phyloP scores from a whole-genome alignment of 306 rosid species.

The Quercus glauca region DNA sequence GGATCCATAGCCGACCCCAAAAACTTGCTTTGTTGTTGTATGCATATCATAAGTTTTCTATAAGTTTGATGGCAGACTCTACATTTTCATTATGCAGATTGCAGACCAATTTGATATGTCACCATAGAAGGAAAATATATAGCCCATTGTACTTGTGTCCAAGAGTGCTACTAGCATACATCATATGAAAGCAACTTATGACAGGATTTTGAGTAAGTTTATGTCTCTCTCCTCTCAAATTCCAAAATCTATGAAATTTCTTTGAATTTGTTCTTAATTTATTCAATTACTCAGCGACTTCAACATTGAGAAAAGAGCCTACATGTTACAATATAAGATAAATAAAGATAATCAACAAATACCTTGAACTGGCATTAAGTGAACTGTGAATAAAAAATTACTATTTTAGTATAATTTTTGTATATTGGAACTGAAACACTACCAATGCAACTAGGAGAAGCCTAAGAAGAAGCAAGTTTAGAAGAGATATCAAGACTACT shows the following conservation, averaged over 20 bases:
- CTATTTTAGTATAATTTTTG: not conserved
- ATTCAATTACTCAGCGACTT: not conserved
- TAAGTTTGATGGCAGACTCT: too few relatives aligned
- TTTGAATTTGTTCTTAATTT: not conserved
- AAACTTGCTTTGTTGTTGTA: too few relatives aligned
- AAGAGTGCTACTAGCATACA: not conserved
- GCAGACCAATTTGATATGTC: not conserved
- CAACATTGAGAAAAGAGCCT: not conserved
- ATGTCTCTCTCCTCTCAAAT: not conserved
- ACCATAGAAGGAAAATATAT: not conserved
- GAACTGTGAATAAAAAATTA: not conserved
- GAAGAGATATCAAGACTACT: not conserved
- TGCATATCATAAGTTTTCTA: too few relatives aligned
- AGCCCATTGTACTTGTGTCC: not conserved
- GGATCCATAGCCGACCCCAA: too few relatives aligned
- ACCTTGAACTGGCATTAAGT: not conserved
- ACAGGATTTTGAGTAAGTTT: not conserved
- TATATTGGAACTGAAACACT: not conserved
- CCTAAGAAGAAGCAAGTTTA: not conserved
- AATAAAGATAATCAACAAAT: not conserved
- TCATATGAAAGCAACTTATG: not conserved
- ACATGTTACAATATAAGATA: not conserved
- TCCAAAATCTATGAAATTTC: not conserved
- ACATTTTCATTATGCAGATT: too few relatives aligned
- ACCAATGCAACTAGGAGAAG: not conserved